Conservation (phyloP, 176 grass and related monocot species). For the Hordeum marinum region DNA sequence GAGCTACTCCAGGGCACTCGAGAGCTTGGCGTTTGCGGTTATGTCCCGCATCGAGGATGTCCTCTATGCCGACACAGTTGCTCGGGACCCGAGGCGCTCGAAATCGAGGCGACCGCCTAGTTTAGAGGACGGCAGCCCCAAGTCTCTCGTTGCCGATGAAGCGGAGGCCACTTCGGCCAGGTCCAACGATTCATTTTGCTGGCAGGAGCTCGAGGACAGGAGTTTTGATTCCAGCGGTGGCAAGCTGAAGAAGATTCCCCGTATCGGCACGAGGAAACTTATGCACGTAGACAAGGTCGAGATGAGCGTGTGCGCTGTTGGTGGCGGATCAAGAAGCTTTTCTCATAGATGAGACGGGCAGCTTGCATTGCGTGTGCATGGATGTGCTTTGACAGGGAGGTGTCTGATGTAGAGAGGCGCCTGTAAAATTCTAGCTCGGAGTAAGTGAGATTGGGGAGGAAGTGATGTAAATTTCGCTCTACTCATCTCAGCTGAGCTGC, state of each 20-base stretch:
- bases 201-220: neutral
- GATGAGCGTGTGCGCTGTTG: neutral
- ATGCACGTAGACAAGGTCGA: slow-evolving; percentile 13
- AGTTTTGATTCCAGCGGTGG: neutral
- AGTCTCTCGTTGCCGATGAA: neutral
- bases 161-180: neutral
- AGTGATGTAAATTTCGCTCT: neutral
- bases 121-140: slow-evolving; percentile 2
- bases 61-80: slow-evolving; percentile 36
- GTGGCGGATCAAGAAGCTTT: slow-evolving; percentile 21
- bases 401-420: neutral
- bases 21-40: slow-evolving; percentile 65
- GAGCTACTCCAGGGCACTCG: slow-evolving; percentile 71
- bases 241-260: slow-evolving; percentile 11
- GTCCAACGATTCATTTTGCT: neutral
- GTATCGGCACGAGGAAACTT: neutral
- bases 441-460: neutral
- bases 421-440: slow-evolving; percentile 23
- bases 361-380: neutral
- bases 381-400: neutral
- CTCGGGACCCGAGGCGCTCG: slow-evolving; percentile 15
- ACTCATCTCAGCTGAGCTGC: neutral
- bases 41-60: slow-evolving; percentile 77
- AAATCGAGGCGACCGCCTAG: slow-evolving; percentile 35
- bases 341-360: neutral